phyloP scores from a whole-genome alignment of 1,284 basidiomycete species.

The Ustilago shanxiensis region DNA sequence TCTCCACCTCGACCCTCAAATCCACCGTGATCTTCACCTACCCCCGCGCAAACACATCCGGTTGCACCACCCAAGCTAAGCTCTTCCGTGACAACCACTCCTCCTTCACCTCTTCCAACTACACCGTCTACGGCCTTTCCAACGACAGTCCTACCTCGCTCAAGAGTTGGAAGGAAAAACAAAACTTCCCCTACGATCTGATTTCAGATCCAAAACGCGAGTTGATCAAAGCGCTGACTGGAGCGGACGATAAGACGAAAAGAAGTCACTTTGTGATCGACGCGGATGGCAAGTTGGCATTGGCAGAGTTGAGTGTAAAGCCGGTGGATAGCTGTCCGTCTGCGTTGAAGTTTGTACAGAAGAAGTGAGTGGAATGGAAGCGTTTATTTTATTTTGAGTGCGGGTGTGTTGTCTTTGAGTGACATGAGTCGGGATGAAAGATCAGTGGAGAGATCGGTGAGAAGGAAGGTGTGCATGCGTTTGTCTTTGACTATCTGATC shows the following conservation, averaged over 20 bases:
- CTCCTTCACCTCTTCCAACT: conserved; percentile 79
- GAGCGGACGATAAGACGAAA: conserved; percentile 78
- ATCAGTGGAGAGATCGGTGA: neutral
- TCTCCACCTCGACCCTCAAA: conserved; percentile 65
- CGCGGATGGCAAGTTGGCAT: conserved; percentile 49
- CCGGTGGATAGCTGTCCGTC: conserved; percentile 48
- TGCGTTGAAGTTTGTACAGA: conserved; percentile 29
- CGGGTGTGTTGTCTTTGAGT: conserved; percentile 11
- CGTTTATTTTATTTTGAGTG: conserved; percentile 26
- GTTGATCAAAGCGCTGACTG: conserved; percentile 85
- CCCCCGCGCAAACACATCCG: conserved; percentile 56
- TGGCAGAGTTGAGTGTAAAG: conserved; percentile 53
- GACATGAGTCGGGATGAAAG: conserved; percentile 13
- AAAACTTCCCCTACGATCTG: conserved; percentile 84
- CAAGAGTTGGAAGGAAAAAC: conserved; percentile 73
- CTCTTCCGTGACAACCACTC: conserved; percentile 80
- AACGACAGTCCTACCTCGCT: conserved; percentile 84
- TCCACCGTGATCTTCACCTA: conserved; percentile 17
- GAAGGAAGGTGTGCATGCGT: conserved; percentile 20
- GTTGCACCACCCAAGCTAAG: conserved; percentile 64
- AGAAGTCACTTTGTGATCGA: conserved; percentile 65
- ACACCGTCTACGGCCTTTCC: conserved; percentile 86
- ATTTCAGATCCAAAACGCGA: conserved; percentile 86
- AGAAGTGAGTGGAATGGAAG: neutral
- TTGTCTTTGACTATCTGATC: neutral